Conservation (phyloP, 2,329 filamentous ascomycete genomes). For the Aspergillus chevalieri region DNA sequence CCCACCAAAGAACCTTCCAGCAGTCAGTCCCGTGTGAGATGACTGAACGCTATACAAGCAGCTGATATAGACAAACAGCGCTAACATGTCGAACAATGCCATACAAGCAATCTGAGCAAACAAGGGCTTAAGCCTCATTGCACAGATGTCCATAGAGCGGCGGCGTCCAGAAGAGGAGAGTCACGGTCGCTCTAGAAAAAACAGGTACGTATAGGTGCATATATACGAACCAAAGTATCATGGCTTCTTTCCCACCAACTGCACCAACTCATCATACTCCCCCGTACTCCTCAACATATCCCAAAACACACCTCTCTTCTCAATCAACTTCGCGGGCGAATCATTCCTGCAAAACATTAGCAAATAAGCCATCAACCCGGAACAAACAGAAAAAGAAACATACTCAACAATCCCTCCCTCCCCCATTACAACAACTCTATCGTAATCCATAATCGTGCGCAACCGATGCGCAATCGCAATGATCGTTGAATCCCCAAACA, state of each 20-base stretch:
- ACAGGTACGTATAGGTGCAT: too few species aligned
- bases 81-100: too few species aligned
- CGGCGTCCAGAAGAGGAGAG: too few species aligned
- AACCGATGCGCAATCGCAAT: conserved; percentile 62
- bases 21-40: too few species aligned
- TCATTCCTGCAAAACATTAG: conserved; percentile 13
- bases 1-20: too few species aligned
- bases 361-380: neutral
- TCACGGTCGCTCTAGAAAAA: too few species aligned
- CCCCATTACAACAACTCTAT: conserved; percentile 53
- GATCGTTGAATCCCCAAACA: conserved; percentile 51
- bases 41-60: too few species aligned
- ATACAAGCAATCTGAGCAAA: too few species aligned
- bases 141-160: too few species aligned
- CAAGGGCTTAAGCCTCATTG: too few species aligned
- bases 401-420: conserved; percentile 51
- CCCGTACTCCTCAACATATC: conserved; percentile 21
- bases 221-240: too few species aligned
- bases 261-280: conserved; percentile 20
- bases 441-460: conserved; percentile 59
- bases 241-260: conserved; percentile 6
- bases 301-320: conserved; percentile 17
- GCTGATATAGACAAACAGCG: too few species aligned
- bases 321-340: conserved; percentile 15
- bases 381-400: conserved; percentile 1